Evolutionary conservation across 192 early-diverging fungal genomes (phyloP), one percentile per base, ranked within the genome.

Genomic region (Backusella tuberculispora): DNA sequence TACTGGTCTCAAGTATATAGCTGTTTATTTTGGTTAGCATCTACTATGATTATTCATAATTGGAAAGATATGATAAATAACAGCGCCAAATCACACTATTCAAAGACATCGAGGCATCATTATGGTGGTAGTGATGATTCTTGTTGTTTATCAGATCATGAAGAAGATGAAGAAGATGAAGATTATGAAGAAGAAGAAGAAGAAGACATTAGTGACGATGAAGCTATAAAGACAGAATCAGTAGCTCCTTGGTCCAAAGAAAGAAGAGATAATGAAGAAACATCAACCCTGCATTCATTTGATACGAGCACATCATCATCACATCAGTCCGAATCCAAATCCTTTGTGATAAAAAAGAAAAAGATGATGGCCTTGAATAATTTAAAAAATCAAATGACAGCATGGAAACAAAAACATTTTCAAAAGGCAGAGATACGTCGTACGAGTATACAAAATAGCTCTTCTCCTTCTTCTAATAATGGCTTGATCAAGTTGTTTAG

Each of bases 21-120:
- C 9, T 66, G 63, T 3, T 38, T 74, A n/a, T 74, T 74, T 37
- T 74, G 73, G 73, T 10, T 73, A 21, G 29, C 53, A 50, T 50
- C 69, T 13, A 29, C 53, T 60, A 7, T 60, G 8, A 19, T 60
- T 12, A 26, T 60, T 5, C 53, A 60, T 26, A 24, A 26, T 24
- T 60, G 53, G 53, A 24, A 60, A 60, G 26, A 26, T 6, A 60
- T 34, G 2, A 34, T 34, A 34, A 34, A 34, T 2, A 34, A 34
- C 29, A 34, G 1, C 29, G 2, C 29, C 29, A 34, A 0, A 34
- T 34, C 2, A 2, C 29, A 34, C 2, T 2, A 34, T 34, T 2
- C 53, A 60, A 60, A 26, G 53, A 60, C 53, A 2, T 34, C 29
- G 29, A 34, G 0, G 2, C 29, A 34, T 34, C 2, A 34, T 34